Evolutionary conservation across 1,284 basidiomycete species (phyloP).

Genomic region (Tilletia horrida): DNA sequence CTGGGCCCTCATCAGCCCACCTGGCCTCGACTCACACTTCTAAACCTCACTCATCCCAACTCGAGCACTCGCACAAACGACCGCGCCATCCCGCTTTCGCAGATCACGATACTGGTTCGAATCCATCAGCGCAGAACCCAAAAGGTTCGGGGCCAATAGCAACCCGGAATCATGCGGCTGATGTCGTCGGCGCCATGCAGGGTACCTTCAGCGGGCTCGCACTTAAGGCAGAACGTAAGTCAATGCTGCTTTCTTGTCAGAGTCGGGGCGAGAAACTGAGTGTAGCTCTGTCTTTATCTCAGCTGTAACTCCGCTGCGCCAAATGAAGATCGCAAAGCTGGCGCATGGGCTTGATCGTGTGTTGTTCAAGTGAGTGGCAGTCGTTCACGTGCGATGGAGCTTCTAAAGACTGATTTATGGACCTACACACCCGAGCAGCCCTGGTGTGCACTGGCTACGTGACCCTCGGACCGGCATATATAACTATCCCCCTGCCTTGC

Average conservation of each 20-base stretch:
- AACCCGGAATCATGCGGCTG: not conserved
- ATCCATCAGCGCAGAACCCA: too few species aligned
- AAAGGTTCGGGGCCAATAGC: too few species aligned
- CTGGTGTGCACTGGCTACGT: conserved; percentile 85
- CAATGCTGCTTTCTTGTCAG: not conserved
- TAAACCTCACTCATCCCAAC: too few species aligned
- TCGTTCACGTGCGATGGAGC: not conserved
- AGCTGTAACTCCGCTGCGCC: conserved; percentile 40
- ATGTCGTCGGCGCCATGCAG: not conserved
- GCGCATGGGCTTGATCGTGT: conserved; percentile 72
- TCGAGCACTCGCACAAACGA: too few species aligned
- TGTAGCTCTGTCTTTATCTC: too few species aligned
- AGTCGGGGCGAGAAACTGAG: too few species aligned
- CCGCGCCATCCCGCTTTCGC: too few species aligned
- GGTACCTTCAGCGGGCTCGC: not conserved
- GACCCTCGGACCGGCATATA: conserved; percentile 82
- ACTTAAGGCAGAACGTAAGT: not conserved
- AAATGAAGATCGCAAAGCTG: conserved; percentile 64
- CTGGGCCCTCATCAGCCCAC: not conserved
- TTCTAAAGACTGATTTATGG: too few species aligned
- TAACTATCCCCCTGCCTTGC: conserved; percentile 73
- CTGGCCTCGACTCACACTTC: too few species aligned
- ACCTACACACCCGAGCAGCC: conserved; percentile 58
- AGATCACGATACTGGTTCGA: too few species aligned
- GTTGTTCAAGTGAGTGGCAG: conserved; percentile 42